Base-by-base conservation (phyloP, 192 early-diverging fungal species). In the Backusella macrospora region DNA sequence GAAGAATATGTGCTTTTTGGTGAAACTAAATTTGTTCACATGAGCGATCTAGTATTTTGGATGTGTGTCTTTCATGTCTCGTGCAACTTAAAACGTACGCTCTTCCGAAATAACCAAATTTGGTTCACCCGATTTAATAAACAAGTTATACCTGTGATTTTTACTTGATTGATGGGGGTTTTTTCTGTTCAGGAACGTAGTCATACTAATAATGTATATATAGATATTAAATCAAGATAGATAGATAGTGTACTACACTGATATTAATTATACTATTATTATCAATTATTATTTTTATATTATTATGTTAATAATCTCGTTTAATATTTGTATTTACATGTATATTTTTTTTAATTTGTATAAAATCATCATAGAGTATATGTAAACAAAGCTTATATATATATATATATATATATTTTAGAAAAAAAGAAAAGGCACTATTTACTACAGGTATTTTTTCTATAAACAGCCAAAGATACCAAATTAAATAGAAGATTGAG, bases 351-450 rank as follows among this genome's bases (percentile, higher is more conserved):
- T 52, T 52, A 52, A 52, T 52, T 52, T 52, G 49, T 52, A 52
- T 52, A 52, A 52, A 52, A 52, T 18, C 9, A 52, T 52, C 49
- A 52, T 52, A 52, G 49, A 52, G n/a, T 52, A 52, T 52, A 52
- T 52, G n/a, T 52, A 52, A 52, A 52, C n/a, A 52, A 52, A 52
- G 49, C 49, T 52, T 52, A 52, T 52, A 52, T 52, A 18, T 52
- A 49, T n/a, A n/a, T n/a, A n/a, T n/a, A n/a, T n/a, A n/a, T n/a
- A n/a, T n/a, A n/a, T n/a, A n/a, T n/a, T 34, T 34, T 34, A 34
- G 2, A 34, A 52, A 52, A 52, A 52, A 52, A 34, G 2, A 34
- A 52, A 52, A 52, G 18, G 18, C 18, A 52, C 18, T 52, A 52
- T 52, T 49, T 52, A 21, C 49, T 16, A 52, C 49, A 52, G 18